Evolutionary conservation across 371 early-diverging fungal species (phyloP).

Genomic region (Rhizopus microsporus): DNA sequence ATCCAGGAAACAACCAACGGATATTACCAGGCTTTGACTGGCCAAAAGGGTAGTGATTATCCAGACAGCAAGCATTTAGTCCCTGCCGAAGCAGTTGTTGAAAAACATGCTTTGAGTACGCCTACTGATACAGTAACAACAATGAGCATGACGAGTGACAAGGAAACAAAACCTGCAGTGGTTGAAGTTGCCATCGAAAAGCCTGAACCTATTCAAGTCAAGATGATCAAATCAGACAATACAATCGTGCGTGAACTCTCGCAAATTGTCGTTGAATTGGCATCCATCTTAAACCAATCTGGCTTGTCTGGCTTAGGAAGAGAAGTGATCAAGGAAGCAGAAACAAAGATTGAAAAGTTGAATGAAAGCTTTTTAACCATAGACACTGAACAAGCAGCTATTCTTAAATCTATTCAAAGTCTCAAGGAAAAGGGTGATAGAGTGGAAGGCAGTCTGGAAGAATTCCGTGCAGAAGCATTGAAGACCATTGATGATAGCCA

Average conservation of each 20-base stretch:
- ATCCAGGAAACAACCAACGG: slow-evolving; percentile 20
- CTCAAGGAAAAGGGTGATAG: slow-evolving; percentile 21
- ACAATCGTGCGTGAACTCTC: slow-evolving; percentile 24
- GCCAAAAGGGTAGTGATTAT: slow-evolving; percentile 14
- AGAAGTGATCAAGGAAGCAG: slow-evolving; percentile 27
- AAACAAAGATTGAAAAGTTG: slow-evolving; percentile 21
- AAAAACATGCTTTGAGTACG: slow-evolving; percentile 8
- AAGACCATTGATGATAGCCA: slow-evolving; percentile 16
- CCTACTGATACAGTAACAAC: slow-evolving; percentile 17
- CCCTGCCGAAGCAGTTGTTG: neutral
- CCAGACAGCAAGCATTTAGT: slow-evolving; percentile 5
- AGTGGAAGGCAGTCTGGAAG: slow-evolving; percentile 25
- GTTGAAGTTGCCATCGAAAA: slow-evolving; percentile 25
- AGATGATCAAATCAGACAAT: slow-evolving; percentile 19
- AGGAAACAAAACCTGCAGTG: slow-evolving; percentile 15
- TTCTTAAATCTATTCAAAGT: slow-evolving; percentile 19
- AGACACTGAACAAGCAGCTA: slow-evolving; percentile 22
- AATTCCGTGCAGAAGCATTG: slow-evolving; percentile 20
- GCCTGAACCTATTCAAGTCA: slow-evolving; percentile 27
- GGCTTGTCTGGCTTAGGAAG: slow-evolving; percentile 37
- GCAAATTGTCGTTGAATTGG: slow-evolving; percentile 29
- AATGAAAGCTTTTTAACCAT: slow-evolving; percentile 17
- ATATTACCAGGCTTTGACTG: slow-evolving; percentile 29
- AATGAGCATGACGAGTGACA: slow-evolving; percentile 14
- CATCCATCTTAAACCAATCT: slow-evolving; percentile 34